phyloP scores from a whole-genome alignment of 163 green algal species.

The Prototheca cutis region DNA sequence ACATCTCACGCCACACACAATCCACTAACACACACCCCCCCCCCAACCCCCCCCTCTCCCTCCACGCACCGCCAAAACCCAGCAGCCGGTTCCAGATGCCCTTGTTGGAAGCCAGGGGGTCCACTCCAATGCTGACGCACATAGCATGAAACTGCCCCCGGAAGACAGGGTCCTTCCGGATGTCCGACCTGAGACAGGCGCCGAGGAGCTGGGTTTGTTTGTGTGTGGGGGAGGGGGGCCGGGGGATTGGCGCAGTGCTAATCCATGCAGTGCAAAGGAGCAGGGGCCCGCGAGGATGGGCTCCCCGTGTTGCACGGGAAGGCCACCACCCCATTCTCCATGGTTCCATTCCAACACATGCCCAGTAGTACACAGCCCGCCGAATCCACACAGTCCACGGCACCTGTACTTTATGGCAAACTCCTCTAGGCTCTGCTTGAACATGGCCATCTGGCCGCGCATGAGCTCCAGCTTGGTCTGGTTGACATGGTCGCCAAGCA shows the following conservation, averaged over 20 bases:
- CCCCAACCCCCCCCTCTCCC: background rate
- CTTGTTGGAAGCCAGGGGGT: slow-evolving; percentile 93
- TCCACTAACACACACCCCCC: too few species aligned
- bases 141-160: slow-evolving; percentile 75
- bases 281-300: too few species aligned
- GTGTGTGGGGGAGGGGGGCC: too few species aligned
- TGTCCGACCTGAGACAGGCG: slow-evolving; percentile 70
- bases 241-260: too few species aligned
- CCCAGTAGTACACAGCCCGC: too few species aligned
- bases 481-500: slow-evolving; percentile 47
- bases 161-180: slow-evolving; percentile 81
- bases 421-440: slow-evolving; percentile 73
- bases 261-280: too few species aligned
- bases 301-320: too few species aligned
- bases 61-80: slow-evolving; percentile 48
- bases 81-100: slow-evolving; percentile 71
- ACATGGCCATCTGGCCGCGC: slow-evolving; percentile 63
- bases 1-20: too few species aligned
- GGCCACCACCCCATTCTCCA: too few species aligned
- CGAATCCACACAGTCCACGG: too few species aligned
- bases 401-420: slow-evolving; percentile 54
- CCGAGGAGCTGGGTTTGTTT: too few species aligned
- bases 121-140: slow-evolving; percentile 91
- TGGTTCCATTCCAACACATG: too few species aligned
- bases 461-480: slow-evolving; percentile 52